phyloP scores from a whole-genome alignment of 176 grass and related monocot genomes.

The Oryza rufipogon region DNA sequence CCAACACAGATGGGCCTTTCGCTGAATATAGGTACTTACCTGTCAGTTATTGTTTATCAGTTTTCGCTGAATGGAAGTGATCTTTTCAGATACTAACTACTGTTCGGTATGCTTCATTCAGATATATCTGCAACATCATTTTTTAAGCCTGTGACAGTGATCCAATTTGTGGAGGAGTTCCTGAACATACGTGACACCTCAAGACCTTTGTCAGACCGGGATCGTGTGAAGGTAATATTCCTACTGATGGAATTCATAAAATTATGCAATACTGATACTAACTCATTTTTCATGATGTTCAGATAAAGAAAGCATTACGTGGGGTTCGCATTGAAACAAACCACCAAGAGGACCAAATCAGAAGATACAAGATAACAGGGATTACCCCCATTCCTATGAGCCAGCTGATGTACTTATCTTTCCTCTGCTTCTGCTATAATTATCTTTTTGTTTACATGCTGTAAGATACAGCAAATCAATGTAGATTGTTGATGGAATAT shows the following conservation, averaged over 20 bases:
- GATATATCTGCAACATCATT: too few species aligned
- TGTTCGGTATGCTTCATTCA: too few species aligned
- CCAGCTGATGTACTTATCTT: constrained; percentile 61
- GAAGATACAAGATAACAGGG: constrained; percentile 82
- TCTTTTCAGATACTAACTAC: too few species aligned
- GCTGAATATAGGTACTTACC: too few species aligned
- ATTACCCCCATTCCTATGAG: constrained; percentile 55
- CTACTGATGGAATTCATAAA: background rate
- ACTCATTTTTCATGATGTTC: background rate
- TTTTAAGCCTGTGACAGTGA: too few species aligned
- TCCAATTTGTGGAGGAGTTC: too few species aligned
- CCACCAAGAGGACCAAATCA: constrained; percentile 58
- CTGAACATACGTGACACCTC: too few species aligned
- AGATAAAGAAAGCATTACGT: constrained; percentile 78
- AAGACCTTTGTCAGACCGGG: constrained; percentile 44
- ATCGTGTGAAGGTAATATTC: constrained; percentile 69
- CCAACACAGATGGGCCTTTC: too few species aligned
- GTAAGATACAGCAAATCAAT: background rate
- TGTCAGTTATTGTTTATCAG: too few species aligned
- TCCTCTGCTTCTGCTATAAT: background rate
- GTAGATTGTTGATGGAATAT: too few species aligned
- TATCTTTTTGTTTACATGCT: background rate
- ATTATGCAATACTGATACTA: background rate
- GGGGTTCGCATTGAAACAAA: constrained; percentile 73
- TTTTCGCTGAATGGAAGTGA: too few species aligned